Conservation (phyloP, 2,329 filamentous ascomycete genomes). For the Aureobasidium sp. region DNA sequence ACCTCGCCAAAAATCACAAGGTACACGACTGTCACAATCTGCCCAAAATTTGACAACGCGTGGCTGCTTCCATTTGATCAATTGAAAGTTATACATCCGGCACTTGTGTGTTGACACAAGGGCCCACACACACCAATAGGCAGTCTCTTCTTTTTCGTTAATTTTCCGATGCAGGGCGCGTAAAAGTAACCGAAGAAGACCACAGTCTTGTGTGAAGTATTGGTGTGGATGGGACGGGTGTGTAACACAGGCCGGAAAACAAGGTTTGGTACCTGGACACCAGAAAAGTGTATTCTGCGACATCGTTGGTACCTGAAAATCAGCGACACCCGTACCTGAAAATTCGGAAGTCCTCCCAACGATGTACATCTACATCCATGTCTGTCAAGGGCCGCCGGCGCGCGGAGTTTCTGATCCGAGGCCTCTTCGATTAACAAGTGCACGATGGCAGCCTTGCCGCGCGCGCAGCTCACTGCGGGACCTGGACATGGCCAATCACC, state of each 20-base stretch:
- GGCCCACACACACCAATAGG: slow-evolving; percentile 4
- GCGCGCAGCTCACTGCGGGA: not conserved
- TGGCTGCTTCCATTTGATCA: not conserved
- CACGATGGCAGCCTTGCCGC: not conserved
- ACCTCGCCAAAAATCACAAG: not conserved
- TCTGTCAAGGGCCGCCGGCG: not conserved
- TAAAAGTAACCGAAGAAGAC: not conserved
- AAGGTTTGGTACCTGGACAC: slow-evolving; percentile 8
- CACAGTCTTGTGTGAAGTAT: not conserved
- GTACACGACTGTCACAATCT: slow-evolving; percentile 1
- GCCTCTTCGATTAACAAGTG: not conserved
- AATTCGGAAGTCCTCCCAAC: not conserved
- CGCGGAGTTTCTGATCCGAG: not conserved
- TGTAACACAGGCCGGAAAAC: not conserved
- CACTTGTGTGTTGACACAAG: not conserved
- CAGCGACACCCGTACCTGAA: not conserved
- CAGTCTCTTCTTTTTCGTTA: not conserved
- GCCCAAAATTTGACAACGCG: not conserved
- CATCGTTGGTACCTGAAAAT: slow-evolving; percentile 11
- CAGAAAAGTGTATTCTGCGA: not conserved
- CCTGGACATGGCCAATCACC: not conserved
- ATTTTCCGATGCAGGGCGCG: slow-evolving; percentile 3
- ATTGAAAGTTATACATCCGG: not conserved
- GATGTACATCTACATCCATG: not conserved
- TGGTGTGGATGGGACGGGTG: not conserved